phyloP scores from a whole-genome alignment of 23 red algal species.

The Gracilariopsis chorda region DNA sequence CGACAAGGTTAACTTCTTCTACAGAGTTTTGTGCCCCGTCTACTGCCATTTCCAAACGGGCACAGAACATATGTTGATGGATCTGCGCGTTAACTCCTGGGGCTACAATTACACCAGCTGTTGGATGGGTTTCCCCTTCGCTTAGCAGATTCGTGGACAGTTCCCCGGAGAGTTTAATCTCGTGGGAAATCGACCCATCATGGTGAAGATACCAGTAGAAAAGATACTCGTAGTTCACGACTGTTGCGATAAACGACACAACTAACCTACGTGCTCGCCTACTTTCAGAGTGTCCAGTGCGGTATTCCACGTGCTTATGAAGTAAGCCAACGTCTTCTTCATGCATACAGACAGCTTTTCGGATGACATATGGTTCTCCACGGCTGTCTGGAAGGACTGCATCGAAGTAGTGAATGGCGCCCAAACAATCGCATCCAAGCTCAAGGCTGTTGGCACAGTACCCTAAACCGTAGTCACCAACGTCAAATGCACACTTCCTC shows the following conservation, averaged over 20 bases:
- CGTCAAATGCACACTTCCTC: conserved; percentile 83
- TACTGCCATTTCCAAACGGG: conserved; percentile 75
- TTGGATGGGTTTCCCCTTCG: conserved; percentile 42
- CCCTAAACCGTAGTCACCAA: conserved; percentile 88
- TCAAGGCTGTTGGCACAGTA: conserved; percentile 69
- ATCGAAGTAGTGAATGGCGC: conserved; percentile 74
- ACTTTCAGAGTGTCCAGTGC: conserved; percentile 64
- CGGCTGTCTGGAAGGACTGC: conserved; percentile 37
- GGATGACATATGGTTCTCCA: conserved; percentile 57
- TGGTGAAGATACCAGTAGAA: conserved; percentile 86
- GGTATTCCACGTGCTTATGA: conserved; percentile 84
- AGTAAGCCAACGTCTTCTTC: conserved; percentile 67
- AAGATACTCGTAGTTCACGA: conserved; percentile 89
- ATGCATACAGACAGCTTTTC: conserved; percentile 77
- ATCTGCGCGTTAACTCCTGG: conserved; percentile 67
- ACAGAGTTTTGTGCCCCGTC: conserved; percentile 66
- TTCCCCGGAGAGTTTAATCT: conserved; percentile 70
- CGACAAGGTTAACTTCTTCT: conserved; percentile 21
- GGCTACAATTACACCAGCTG: conserved; percentile 62
- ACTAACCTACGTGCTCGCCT: conserved; percentile 68
- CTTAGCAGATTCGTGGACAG: conserved; percentile 62
- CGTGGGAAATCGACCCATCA: conserved; percentile 71
- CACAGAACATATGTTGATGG: conserved; percentile 90
- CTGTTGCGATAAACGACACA: conserved; percentile 73
- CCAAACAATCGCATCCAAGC: conserved; percentile 85